Evolutionary conservation across 2,329 filamentous ascomycete species (phyloP).

Genomic region (Dothideomycetes sp.): DNA sequence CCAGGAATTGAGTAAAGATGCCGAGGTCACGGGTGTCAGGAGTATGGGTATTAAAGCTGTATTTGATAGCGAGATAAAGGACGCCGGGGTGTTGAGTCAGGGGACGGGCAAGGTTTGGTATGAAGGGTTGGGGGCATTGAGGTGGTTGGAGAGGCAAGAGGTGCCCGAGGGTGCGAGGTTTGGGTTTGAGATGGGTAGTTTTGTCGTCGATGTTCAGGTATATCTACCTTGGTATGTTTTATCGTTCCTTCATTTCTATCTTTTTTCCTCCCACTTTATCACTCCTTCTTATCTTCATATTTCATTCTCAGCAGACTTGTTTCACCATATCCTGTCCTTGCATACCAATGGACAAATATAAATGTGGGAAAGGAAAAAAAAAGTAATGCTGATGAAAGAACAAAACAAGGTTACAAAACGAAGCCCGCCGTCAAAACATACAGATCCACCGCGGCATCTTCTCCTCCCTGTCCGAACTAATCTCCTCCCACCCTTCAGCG

Average conservation of each 20-base stretch:
- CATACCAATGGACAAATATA: too few species aligned
- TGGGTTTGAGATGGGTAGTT: slow-evolving; percentile 3
- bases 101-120: slow-evolving; percentile 8
- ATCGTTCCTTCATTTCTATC: too few species aligned
- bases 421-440: slow-evolving; percentile 1
- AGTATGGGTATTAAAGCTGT: slow-evolving; percentile 5
- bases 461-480: slow-evolving; percentile 51
- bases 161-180: slow-evolving; percentile 7
- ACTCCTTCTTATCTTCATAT: too few species aligned
- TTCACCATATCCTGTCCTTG: too few species aligned
- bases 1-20: background rate
- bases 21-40: background rate
- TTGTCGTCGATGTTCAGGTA: slow-evolving; percentile 11
- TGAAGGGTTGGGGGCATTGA: background rate
- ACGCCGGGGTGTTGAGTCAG: slow-evolving; percentile 1
- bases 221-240: slow-evolving; percentile 11
- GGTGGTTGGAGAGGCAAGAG: background rate
- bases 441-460: slow-evolving; percentile 35
- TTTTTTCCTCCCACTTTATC: background rate
- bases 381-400: background rate
- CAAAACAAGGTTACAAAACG: slow-evolving; percentile 1
- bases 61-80: background rate
- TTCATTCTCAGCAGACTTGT: too few species aligned
- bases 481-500: slow-evolving; percentile 48
- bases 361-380: too few species aligned